Percentiles rank a stretch among this genome's conserved stretches.
Conservation (phyloP, 805 yeast species). For the Scheffersomyces lignosus region DNA sequence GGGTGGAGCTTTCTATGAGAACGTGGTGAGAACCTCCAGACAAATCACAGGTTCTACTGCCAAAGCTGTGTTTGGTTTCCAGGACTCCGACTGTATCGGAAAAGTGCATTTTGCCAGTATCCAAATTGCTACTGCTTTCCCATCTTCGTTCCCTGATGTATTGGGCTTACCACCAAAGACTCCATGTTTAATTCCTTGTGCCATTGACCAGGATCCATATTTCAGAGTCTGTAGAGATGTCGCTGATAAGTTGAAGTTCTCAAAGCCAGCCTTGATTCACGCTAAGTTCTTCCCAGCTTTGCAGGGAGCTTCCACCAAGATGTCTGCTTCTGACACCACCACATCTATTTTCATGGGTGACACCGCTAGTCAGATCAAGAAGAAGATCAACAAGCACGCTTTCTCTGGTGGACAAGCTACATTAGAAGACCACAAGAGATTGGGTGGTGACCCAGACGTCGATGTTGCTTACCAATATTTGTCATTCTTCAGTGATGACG, state of each 20-base stretch:
- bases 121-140: constrained; percentile 95
- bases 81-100: constrained; percentile 93
- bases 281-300: constrained; percentile 97
- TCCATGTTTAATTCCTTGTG: constrained; percentile 97
- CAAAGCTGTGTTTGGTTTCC: constrained; percentile 94
- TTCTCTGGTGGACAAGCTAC: constrained; percentile 92
- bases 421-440: constrained; percentile 83
- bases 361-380: constrained; percentile 86
- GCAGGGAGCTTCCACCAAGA: constrained; percentile 94
- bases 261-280: constrained; percentile 91
- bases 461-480: constrained; percentile 95
- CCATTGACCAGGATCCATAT: constrained; percentile 98
- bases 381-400: constrained; percentile 94
- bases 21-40: constrained; percentile 87
- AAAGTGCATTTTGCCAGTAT: constrained; percentile 92
- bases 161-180: constrained; percentile 85
- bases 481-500: constrained; percentile 87
- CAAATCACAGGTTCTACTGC: constrained; percentile 98
- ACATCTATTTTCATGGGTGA: constrained; percentile 95
- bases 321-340: constrained; percentile 92
- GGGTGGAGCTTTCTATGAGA: constrained; percentile 93
- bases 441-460: constrained; percentile 92
- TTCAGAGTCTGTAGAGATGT: constrained; percentile 97
- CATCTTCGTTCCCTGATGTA: constrained; percentile 92
- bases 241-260: constrained; percentile 85